Evolutionary conservation across 2,329 filamentous ascomycete genomes (phyloP).

Genomic region (Pyricularia sp.): DNA sequence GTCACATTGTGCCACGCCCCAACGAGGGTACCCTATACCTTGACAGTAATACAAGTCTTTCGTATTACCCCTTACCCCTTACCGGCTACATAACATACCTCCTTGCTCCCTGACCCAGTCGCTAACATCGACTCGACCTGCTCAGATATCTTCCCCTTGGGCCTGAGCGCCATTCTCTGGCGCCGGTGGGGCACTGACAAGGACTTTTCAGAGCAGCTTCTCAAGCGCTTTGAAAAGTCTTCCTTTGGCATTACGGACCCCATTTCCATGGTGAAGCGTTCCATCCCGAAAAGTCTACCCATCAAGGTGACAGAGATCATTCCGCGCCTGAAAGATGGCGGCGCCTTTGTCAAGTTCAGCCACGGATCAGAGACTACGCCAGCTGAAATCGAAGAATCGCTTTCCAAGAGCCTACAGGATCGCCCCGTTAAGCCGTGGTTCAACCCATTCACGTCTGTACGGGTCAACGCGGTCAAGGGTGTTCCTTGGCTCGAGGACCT

Average conservation of each 20-base stretch:
- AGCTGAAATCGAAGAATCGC: slow-evolving; percentile 31
- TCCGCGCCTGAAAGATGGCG: slow-evolving; percentile 81
- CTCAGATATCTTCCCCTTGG: slow-evolving; percentile 74
- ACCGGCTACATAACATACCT: not conserved
- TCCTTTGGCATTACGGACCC: slow-evolving; percentile 42
- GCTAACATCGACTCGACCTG: not conserved
- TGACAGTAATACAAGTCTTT: slow-evolving; percentile 53
- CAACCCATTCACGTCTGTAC: slow-evolving; percentile 67
- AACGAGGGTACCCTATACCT: slow-evolving; percentile 85
- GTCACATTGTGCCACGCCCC: slow-evolving; percentile 67
- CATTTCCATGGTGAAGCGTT: slow-evolving; percentile 45
- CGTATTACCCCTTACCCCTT: not conserved
- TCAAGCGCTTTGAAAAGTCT: slow-evolving; percentile 41
- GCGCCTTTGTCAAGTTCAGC: slow-evolving; percentile 82
- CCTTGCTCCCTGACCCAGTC: not conserved
- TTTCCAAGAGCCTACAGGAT: slow-evolving; percentile 56
- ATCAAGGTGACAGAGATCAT: slow-evolving; percentile 73
- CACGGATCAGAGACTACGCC: slow-evolving; percentile 22
- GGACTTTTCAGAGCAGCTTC: slow-evolving; percentile 36
- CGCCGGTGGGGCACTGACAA: slow-evolving; percentile 37
- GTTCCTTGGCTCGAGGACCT: slow-evolving; percentile 93
- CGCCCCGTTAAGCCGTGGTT: slow-evolving; percentile 81
- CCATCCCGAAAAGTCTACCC: slow-evolving; percentile 51
- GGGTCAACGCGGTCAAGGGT: slow-evolving; percentile 66
- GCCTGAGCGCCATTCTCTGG: slow-evolving; percentile 41